phyloP scores from a whole-genome alignment of 441 rosid species.

The Hypseocharis bilobata region DNA sequence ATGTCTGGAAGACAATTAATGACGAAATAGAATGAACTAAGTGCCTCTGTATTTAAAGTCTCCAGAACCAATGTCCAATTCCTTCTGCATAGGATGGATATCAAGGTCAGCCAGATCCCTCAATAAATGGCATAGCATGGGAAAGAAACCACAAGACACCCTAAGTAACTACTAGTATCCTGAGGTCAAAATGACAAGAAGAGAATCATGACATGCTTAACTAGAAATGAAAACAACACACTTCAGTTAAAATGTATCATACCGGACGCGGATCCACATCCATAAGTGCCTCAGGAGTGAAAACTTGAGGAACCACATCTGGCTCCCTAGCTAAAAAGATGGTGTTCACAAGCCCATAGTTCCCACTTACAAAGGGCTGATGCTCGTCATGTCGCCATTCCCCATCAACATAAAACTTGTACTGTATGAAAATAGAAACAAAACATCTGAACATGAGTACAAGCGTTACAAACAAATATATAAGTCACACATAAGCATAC shows the following conservation, averaged over 20 bases:
- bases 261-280: conserved; percentile 57
- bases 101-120: too few species aligned
- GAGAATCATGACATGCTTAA: background rate
- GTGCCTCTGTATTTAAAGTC: too few species aligned
- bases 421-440: conserved; percentile 39
- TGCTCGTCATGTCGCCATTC: conserved; percentile 61
- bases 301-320: conserved; percentile 32
- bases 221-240: background rate
- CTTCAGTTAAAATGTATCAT: conserved; percentile 6
- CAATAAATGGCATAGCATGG: too few species aligned
- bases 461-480: background rate
- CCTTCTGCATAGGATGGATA: too few species aligned
- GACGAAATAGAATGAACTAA: too few species aligned
- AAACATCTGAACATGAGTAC: conserved; percentile 21
- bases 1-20: too few species aligned
- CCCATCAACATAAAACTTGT: conserved; percentile 57
- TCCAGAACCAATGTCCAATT: too few species aligned
- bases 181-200: background rate
- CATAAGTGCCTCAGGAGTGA: conserved; percentile 47
- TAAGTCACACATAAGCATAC: background rate
- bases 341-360: conserved; percentile 61
- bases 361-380: conserved; percentile 45
- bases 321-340: conserved; percentile 42
- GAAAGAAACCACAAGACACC: too few species aligned
- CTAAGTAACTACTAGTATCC: too few species aligned